Evolutionary conservation across 768 basidiomycete genomes (phyloP), one percentile per base, ranked within the genome.

Genomic region (Hydnum rufescens): DNA sequence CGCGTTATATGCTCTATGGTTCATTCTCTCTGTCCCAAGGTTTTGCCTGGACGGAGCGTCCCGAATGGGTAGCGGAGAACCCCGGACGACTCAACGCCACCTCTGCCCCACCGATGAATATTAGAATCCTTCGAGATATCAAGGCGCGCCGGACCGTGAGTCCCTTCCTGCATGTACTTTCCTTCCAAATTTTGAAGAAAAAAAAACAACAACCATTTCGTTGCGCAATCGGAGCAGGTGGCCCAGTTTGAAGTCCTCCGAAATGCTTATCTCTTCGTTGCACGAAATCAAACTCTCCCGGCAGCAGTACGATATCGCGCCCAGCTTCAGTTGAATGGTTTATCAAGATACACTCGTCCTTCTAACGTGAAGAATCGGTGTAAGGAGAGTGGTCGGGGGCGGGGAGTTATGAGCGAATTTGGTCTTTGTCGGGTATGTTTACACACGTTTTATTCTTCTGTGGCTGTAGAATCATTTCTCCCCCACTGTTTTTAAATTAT

Each of bases 231-330:
- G 22, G 36, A 39, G 19, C 76, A 78, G 54, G 81, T 87, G 54
- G 67, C 69, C 54, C 74, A 74, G 43, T 78, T 80, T 62, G 93
- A 97, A 64, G 71, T 93, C 46, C 70, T 79, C 28, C 79, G 92
- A 19, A 73, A 87, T 43, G 92, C 93, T 0, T 92, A 93, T 65
- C 77, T 96, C 49, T 89, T 79, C 66, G 83, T 96, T 58, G 89
- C 92, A 23, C 76, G 93, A 55, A 96, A 97, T 67, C 78, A 85
- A 63, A 76, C 80, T 1, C 68, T 96, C n/a, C 80, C 89, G 16
- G 71, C 86, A 2, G 80, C 85, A 62, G 75, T 96, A 46, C 83
- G 93, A 53, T 85, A 90, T 64, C 85, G 90, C 58, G 93, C 93
- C 16, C 90, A 95, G 64, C 68, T 97, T 55, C 89, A 95, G 61